phyloP scores from a whole-genome alignment of 2,329 filamentous ascomycete species.

The Keithomyces neogunnii region DNA sequence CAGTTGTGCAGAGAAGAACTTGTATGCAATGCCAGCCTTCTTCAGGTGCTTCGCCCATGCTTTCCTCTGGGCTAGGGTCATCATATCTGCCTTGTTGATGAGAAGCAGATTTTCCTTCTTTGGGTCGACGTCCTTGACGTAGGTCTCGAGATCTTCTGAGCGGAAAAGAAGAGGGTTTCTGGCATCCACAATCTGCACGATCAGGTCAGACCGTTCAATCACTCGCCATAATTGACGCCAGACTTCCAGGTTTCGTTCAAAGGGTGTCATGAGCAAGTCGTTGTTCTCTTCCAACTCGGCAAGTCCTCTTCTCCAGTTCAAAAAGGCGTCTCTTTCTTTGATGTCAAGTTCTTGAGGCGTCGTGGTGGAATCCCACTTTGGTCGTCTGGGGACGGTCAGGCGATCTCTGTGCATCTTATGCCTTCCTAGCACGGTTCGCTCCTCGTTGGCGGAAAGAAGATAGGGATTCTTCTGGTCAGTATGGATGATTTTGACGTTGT shows the following conservation, averaged over 20 bases:
- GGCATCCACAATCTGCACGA: constrained; percentile 98
- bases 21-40: constrained; percentile 73
- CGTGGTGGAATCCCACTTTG: constrained; percentile 78
- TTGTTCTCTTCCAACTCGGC: constrained; percentile 91
- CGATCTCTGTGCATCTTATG: constrained; percentile 71
- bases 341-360: constrained; percentile 75
- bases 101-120: constrained; percentile 86
- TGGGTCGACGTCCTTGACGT: constrained; percentile 85
- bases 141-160: constrained; percentile 84
- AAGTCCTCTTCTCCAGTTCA: constrained; percentile 83
- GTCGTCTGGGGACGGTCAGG: constrained; percentile 82
- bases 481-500: constrained; percentile 98
- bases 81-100: constrained; percentile 99
- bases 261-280: constrained; percentile 93
- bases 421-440: constrained; percentile 68
- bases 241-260: constrained; percentile 93
- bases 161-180: constrained; percentile 90
- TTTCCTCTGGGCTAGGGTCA: constrained; percentile 75
- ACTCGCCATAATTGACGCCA: constrained; percentile 98
- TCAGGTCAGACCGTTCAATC: constrained; percentile 88
- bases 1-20: constrained; percentile 90
- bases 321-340: constrained; percentile 68
- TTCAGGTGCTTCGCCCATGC: constrained; percentile 84
- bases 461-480: constrained; percentile 94
- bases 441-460: constrained; percentile 75